Conservation (phyloP, 768 basidiomycete species). For the Boletus rubropictus region DNA sequence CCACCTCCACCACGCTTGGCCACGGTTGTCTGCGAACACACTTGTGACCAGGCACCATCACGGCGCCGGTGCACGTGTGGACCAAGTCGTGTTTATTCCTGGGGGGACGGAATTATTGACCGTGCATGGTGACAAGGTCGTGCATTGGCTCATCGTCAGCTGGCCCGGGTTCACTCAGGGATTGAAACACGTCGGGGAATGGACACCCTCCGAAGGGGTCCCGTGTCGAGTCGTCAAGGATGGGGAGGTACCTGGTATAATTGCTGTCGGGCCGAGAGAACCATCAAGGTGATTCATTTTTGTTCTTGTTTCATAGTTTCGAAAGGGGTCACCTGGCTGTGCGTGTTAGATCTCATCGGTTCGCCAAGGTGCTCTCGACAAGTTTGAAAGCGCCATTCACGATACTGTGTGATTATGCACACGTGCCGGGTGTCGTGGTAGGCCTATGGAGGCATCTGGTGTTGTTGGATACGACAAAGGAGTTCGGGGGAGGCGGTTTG, state of each 20-base stretch:
- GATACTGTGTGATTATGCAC: constrained; percentile 19
- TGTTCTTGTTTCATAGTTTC: not conserved
- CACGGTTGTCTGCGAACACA: constrained; percentile 12
- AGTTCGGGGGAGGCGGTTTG: constrained; percentile 16
- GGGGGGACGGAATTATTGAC: constrained; percentile 26
- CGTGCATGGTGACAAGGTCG: constrained; percentile 22
- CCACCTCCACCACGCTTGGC: constrained; percentile 20
- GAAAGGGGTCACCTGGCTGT: not conserved
- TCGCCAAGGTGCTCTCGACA: constrained; percentile 18
- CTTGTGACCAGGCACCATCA: constrained; percentile 6
- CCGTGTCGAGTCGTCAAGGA: constrained; percentile 22
- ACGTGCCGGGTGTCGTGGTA: constrained; percentile 18
- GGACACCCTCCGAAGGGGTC: constrained; percentile 12
- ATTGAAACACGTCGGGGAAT: constrained; percentile 20
- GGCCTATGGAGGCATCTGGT: constrained; percentile 23
- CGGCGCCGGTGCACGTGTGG: constrained; percentile 6
- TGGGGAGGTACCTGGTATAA: constrained; percentile 10
- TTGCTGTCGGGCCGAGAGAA: constrained; percentile 19
- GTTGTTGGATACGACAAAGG: constrained; percentile 20
- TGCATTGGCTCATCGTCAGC: constrained; percentile 21
- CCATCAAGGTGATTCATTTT: constrained; percentile 1
- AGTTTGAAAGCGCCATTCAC: constrained; percentile 18
- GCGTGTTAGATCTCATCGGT: constrained; percentile 8
- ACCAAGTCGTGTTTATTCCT: constrained; percentile 24
- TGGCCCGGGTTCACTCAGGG: constrained; percentile 8